Conservation (phyloP, 176 grass and related monocot species). For the Eleusine coracana region DNA sequence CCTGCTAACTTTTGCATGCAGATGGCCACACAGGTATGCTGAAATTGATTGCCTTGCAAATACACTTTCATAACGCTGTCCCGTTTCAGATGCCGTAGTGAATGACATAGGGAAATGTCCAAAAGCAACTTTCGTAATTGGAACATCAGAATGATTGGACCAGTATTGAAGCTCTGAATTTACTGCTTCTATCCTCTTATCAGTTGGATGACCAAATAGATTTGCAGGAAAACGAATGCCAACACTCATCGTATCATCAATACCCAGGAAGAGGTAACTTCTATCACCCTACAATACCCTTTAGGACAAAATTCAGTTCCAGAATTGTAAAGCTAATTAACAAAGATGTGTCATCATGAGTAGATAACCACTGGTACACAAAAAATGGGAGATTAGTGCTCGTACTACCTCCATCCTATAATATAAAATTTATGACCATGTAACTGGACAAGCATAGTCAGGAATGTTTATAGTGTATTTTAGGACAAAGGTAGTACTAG, state of each 20-base stretch:
- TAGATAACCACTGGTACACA: not conserved
- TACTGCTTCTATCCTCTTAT: conserved; percentile 58
- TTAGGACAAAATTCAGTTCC: conserved; percentile 55
- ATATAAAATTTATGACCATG: not conserved
- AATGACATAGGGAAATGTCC: conserved; percentile 92
- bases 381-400: conserved; percentile 8
- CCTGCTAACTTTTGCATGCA: conserved; percentile 75
- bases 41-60: conserved; percentile 69
- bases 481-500: not conserved
- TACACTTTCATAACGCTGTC: conserved; percentile 63
- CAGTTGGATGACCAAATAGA: conserved; percentile 86
- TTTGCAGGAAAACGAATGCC: conserved; percentile 86
- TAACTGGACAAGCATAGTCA: not conserved
- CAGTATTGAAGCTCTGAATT: conserved; percentile 69
- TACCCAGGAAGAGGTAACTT: conserved; percentile 78
- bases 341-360: conserved; percentile 18
- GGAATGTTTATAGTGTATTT: not conserved
- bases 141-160: conserved; percentile 48
- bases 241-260: conserved; percentile 81
- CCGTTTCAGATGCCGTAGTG: conserved; percentile 57
- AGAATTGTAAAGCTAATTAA: conserved; percentile 28
- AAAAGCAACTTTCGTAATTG: conserved; percentile 71
- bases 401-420: not conserved
- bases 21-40: conserved; percentile 79
- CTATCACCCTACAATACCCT: conserved; percentile 76